Base-by-base conservation (phyloP, 2,329 filamentous ascomycete genomes). In the Clarireedia homoeocarpa region DNA sequence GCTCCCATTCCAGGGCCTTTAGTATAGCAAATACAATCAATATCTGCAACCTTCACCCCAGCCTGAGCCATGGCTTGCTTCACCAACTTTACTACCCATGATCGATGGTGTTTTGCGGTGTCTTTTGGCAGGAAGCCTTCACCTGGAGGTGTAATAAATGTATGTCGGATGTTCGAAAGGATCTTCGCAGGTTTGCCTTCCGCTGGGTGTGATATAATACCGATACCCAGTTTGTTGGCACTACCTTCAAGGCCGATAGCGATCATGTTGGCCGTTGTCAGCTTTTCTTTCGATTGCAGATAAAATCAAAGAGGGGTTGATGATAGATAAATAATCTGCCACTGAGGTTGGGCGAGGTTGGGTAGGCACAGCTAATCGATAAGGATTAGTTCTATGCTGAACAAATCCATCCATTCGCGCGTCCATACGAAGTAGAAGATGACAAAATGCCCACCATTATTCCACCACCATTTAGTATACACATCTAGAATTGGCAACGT, bases 71-170 rank as follows among this genome's bases (percentile, higher is more conserved):
- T 81, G 4, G 92, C 89, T 59, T 83, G 81, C 64, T 86, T 89
- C 17, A 94, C 86, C n/a, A 97, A 77, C 24, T 79, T 75, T 15
- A 90, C 87, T 61, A 97, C 89, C 84, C 88, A 89, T 69, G 83
- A 71, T 61, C 94, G 86, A 78, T 99, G 94, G 74, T 99, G 94
- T 52, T 83, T 82, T 15, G 94, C 94, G 0, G 92, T 96, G 74
- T 99, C 94, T 71, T 97, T 96, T 59, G 94, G 94, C 4, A 97
- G 81, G 74, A 99, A 97, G 4, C 94, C 94, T 58, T 91, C 88
- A 45, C 94, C 94, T 0, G 94, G 91, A 4, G 94, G 92, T 46
- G 92, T 89, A 66, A 86, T 80, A 75, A 92, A 99, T 20, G 94
- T 99, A 75, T 97, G 88, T 54, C 94, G 88, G 63, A 99, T 80